Evolutionary conservation across 805 yeast genomes (phyloP).

Genomic region (Cyberlindnera samutprakarnensis): DNA sequence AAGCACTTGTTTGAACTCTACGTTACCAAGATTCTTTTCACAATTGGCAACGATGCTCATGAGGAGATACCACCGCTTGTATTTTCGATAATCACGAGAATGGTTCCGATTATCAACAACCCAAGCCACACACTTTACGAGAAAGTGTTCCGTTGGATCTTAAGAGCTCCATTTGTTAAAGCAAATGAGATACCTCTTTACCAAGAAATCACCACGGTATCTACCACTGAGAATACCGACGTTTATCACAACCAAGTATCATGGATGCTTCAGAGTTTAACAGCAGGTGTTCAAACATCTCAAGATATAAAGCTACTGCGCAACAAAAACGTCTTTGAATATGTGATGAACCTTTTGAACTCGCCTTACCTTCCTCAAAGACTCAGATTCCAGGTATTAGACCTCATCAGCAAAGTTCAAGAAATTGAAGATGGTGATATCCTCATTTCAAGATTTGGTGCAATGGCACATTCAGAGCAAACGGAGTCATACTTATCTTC

Average conservation of each 20-base stretch:
- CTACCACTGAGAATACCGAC: slow-evolving; percentile 32
- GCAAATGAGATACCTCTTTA: slow-evolving; percentile 38
- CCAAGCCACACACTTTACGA: slow-evolving; percentile 77
- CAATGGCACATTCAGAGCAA: slow-evolving; percentile 32
- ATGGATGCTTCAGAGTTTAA: slow-evolving; percentile 56
- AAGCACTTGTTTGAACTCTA: slow-evolving; percentile 46
- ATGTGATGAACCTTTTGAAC: slow-evolving; percentile 47
- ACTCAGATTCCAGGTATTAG: slow-evolving; percentile 32
- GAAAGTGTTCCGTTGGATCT: slow-evolving; percentile 55
- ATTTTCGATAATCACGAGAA: slow-evolving; percentile 46
- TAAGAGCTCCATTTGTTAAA: slow-evolving; percentile 35
- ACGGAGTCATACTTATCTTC: neutral
- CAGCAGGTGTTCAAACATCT: slow-evolving; percentile 36
- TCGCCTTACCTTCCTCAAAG: slow-evolving; percentile 41
- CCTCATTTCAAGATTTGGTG: slow-evolving; percentile 51
- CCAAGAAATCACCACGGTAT: slow-evolving; percentile 23
- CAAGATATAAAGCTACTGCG: slow-evolving; percentile 49
- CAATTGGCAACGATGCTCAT: slow-evolving; percentile 20
- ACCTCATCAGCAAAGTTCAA: slow-evolving; percentile 40
- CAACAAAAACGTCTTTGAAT: slow-evolving; percentile 55
- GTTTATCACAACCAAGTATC: slow-evolving; percentile 48
- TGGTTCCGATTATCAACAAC: slow-evolving; percentile 49
- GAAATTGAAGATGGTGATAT: slow-evolving; percentile 50
- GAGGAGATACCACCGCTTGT: slow-evolving; percentile 36
- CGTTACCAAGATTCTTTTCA: slow-evolving; percentile 33